Evolutionary conservation across 2,329 filamentous ascomycete genomes (phyloP).

Genomic region (Berkeleyomyces basicola): DNA sequence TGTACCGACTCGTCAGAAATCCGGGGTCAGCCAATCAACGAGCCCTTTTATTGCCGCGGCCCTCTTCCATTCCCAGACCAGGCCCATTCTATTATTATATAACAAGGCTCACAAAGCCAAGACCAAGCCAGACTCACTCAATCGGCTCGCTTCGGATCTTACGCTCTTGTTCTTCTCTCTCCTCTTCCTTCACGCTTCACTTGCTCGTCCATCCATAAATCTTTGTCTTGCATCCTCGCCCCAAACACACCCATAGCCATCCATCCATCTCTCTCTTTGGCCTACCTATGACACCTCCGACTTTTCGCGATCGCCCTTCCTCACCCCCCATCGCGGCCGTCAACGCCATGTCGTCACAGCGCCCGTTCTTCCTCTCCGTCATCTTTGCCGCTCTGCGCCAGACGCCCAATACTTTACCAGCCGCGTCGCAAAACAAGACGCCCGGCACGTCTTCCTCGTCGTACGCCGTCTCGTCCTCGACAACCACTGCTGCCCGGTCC

Average conservation of each 20-base stretch:
- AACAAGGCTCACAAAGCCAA: neutral
- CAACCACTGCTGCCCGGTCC: conserved; percentile 15
- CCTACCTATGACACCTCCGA: neutral
- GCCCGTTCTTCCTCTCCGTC: conserved; percentile 39
- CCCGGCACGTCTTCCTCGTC: conserved; percentile 20
- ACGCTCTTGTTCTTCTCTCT: neutral
- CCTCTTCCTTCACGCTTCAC: neutral
- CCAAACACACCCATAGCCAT: neutral
- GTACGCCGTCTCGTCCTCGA: conserved; percentile 15
- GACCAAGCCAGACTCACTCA: neutral
- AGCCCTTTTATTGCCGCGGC: neutral
- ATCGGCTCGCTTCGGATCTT: neutral
- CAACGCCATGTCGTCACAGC: conserved; percentile 24
- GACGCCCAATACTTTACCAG: conserved; percentile 22
- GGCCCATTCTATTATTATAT: neutral
- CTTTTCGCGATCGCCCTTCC: neutral
- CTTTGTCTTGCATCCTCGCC: neutral
- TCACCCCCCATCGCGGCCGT: neutral
- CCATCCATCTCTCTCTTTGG: neutral
- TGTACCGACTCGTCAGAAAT: neutral
- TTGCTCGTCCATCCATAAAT: neutral
- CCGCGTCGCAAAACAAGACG: conserved; percentile 21
- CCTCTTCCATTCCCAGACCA: neutral
- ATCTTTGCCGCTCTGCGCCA: conserved; percentile 40
- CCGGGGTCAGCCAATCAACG: neutral